Evolutionary conservation across 495 filamentous ascomycete genomes (phyloP), one percentile per base, ranked within the genome.

Genomic region (Chlorociboria aeruginascens): DNA sequence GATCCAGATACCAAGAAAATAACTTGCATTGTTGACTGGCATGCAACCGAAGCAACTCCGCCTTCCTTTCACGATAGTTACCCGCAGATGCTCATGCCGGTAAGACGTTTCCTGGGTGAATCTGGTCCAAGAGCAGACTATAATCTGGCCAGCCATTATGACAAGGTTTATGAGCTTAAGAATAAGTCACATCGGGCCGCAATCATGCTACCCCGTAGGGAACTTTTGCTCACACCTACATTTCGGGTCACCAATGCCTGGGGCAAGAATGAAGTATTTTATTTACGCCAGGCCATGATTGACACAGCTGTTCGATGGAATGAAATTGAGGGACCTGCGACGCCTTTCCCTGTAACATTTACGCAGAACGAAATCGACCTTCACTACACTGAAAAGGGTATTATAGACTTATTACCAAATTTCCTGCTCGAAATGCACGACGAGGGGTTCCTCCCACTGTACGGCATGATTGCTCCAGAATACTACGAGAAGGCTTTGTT

Each of bases 331-430:
- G 17, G 52, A 36, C 32, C 20, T 3, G 28, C 20, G 13, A 41
- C 49, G 8, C 56, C 58, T 35, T 67, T 62, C 48, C 65, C 61
- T 8, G 65, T 67, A 32, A 10, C 36, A 8, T 66, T 67, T 44
- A 60, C 43, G 1, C 39, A 46, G 8, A 31, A 60, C 38, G 62
- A 66, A 11, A 7, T 63, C 31, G 45, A 59, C 34, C 40, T 57
- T 13, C 63, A 66, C 29, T 32, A 45, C 1, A 49, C 53, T 47
- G 65, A 66, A 48, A n/a, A n/a, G n/a, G n/a, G n/a, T n/a, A n/a
- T n/a, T n/a, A n/a, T n/a, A n/a, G n/a, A n/a, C n/a, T n/a, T n/a
- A n/a, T n/a, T n/a, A n/a, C n/a, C n/a, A n/a, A n/a, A n/a, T 17
- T 32, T 53, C 11, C 34, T 53, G 34, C 45, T 48, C 31, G 31